These are phyloP conservation scores for Sporisorium sorghi DNA, from an alignment of 1,284 basidiomycete species.

Conservation along the genomic window DNA sequence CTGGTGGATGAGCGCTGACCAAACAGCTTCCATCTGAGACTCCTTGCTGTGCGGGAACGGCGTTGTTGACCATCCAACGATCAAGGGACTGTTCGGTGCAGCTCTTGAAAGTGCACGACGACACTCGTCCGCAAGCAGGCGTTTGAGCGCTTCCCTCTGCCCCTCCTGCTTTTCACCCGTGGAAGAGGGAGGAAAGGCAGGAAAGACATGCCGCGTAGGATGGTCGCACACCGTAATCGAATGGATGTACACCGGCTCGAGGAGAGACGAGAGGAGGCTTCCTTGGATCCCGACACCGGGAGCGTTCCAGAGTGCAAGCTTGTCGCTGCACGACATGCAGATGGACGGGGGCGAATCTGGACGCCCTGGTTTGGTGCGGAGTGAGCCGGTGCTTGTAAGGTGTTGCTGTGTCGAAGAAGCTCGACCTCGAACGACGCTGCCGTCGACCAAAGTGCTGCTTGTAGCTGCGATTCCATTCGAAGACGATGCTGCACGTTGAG, in stretches of 20 bases:
- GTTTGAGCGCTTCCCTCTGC: conserved; percentile 17
- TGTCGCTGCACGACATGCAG: conserved; percentile 59
- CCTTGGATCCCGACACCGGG: conserved; percentile 53
- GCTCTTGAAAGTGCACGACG: conserved; percentile 16
- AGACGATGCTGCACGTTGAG: not conserved
- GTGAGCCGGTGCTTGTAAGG: not conserved
- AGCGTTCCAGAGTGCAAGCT: conserved; percentile 52
- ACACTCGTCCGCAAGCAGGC: conserved; percentile 16
- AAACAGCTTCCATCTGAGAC: conserved; percentile 10
- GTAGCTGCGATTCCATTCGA: not conserved
- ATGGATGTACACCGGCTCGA: conserved; percentile 40
- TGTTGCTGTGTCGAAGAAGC: conserved; percentile 13
- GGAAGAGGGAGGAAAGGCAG: conserved; percentile 10
- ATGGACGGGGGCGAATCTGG: conserved; percentile 54
- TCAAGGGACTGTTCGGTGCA: not conserved
- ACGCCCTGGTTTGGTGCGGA: conserved; percentile 58
- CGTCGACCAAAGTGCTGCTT: not conserved
- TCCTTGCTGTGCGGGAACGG: conserved; percentile 29
- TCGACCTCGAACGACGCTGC: conserved; percentile 19
- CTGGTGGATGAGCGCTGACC: conserved; percentile 9
- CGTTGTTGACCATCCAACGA: conserved; percentile 12
- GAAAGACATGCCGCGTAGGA: conserved; percentile 33
- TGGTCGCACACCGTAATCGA: conserved; percentile 41
- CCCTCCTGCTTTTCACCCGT: not conserved
- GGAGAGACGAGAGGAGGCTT: conserved; percentile 33